phyloP scores from a whole-genome alignment of 148 eudicot species.

The Dysphania ambrosioides region DNA sequence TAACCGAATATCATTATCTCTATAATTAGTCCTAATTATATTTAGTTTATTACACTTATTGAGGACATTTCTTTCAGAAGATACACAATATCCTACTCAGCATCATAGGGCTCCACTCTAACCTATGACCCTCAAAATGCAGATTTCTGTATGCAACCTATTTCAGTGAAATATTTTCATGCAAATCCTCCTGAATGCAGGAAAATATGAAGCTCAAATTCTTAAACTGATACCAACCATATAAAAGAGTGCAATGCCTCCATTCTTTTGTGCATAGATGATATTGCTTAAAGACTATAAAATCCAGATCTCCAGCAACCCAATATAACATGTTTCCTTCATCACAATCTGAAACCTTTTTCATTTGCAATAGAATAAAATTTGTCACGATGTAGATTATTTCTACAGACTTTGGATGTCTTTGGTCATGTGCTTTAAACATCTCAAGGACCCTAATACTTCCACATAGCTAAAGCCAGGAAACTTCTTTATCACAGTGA shows the following conservation, averaged over 20 bases:
- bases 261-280: not conserved
- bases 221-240: not conserved
- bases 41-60: no score
- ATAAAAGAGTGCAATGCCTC: not conserved
- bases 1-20: no score
- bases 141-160: not conserved
- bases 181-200: not conserved
- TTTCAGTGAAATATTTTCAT: not conserved
- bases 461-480: constrained; percentile 83
- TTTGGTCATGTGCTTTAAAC: constrained; percentile 78
- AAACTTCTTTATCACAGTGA: constrained; percentile 70
- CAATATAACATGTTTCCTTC: constrained; percentile 15
- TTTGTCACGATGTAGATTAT: constrained; percentile 47
- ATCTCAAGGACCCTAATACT: constrained; percentile 55
- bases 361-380: constrained; percentile 51
- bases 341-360: constrained; percentile 26
- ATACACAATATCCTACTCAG: no score
- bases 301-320: not conserved
- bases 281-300: not conserved
- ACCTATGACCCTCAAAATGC: not conserved
- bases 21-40: no score
- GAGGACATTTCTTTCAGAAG: no score
- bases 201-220: not conserved
- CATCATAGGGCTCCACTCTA: no score
- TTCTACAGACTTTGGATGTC: constrained; percentile 48